Evolutionary conservation across 495 filamentous ascomycete species (phyloP), one percentile per base, ranked within the genome.

Genomic region (Aspergillus baeticus): DNA sequence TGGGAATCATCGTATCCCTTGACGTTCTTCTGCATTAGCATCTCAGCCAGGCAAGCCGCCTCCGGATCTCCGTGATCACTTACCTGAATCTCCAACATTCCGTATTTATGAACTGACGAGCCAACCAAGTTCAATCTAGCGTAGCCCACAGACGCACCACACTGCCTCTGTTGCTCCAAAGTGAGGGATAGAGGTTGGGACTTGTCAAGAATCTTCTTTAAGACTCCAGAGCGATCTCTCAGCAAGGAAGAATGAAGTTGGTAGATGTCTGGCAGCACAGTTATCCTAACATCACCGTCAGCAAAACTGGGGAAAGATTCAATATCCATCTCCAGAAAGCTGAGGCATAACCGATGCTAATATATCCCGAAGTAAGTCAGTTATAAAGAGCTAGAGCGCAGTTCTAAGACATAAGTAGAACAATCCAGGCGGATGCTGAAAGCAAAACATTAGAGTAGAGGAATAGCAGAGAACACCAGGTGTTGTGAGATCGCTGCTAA

Each of bases 251-350:
- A 59, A 49, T 76, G 73, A 13, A 78, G 62, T 13, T 63, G 61
- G 53, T 72, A 78, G 11, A 57, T 39, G 6, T 65, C 61, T n/a
- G 65, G 56, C 4, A 60, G 35, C n/a, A 76, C 64, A 29, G 55
- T 48, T 47, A 78, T 65, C 21, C 57, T 50, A 11, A 78, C 67
- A 60, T 78, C 68, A 11, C 69, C 73, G 43, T 76, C 71, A 36
- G 13, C 35, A 47, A 68, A 77, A 10, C 39, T 3, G 1, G 72
- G 73, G 31, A 69, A 71, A 20, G 31, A 13, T 18, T 33, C 18
- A 33, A 13, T 11, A 29, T 36, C 45, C 61, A 63, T 63, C 8
- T 26, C 15, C 7, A 29, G 13, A n/a, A 5, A 8, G 34, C n/a
- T 18, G 31, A 14, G 22, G 21, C 23, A 21, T 14, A 38, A 18